Base-by-base conservation (phyloP, 2,329 filamentous ascomycete genomes). In the Raffaelea arxii region DNA sequence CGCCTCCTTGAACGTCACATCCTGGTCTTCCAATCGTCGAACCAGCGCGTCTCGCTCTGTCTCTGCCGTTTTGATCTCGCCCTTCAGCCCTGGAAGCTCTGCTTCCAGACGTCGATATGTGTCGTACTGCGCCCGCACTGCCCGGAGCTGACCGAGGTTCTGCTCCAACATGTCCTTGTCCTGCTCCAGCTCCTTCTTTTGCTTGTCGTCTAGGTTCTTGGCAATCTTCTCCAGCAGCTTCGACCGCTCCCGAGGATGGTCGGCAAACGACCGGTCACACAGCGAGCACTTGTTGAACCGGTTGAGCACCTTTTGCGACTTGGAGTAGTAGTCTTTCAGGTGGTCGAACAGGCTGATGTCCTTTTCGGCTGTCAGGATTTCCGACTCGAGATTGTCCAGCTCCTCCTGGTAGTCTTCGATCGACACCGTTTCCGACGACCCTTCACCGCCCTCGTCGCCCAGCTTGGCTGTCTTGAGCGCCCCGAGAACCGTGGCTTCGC, bases 281-380 rank as follows among this genome's bases (percentile, higher is more conserved):
- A 92, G 77, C 27, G 79, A 75, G 61, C 91, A 97, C 39, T 75
- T 76, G 54, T 87, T 84, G 46, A 84, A 77, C 27, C 78, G 70
- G 46, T 84, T 73, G 11, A 86, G 75, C 21, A 72, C 74, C 30
- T 78, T 72, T 43, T 87, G 68, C 57, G 84, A 88, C 44, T 78
- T 77, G 39, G 68, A 69, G 60, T 86, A 89, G 61, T 87, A 94
- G 14, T 82, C 74, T 41, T 81, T 76, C 51, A 90, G 70, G 25
- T 80, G 78, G 43, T 80, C 78, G 52, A 77, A 84, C 44, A 85
- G 78, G 46, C 80, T 82, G 14, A 84, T 70, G 49, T 91, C 82
- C 45, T 80, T 79, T 50, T 79, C 74, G 25, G 78, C 74, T 5
- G 80, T 73, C 9, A 75, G 72, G 42, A 88, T 76, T 22, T 77